Base-by-base conservation (phyloP, 1,284 basidiomycete genomes). In the Pseudozyma thailandica region DNA sequence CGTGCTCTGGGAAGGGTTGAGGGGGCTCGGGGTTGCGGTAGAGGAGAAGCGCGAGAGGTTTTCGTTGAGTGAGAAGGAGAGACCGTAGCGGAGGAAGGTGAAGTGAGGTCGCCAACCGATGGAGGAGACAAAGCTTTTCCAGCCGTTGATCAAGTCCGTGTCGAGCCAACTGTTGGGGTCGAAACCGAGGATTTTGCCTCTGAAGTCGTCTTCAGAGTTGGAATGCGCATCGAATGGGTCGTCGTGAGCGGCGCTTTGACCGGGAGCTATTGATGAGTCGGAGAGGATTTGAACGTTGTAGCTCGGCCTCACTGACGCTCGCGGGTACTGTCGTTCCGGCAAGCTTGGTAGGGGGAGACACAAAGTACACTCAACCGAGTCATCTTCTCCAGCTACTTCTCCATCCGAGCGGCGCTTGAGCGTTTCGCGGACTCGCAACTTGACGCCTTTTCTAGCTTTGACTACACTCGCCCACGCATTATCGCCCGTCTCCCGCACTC, bases 391-490 rank as follows among this genome's bases (percentile, higher is more conserved):
- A 26, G 37, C 23, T 8, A 31, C 21, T 26, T 31, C 26, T 3
- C 10, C 20, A 25, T 41, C 16, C 13, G 6, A 31, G 5, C 30
- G 28, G 4, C 28, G 26, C 3, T 31, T 45, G 4, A 58, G 20
- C 16, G 50, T 47, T 35, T 72, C 70, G 0, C 41, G 18, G 6
- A 68, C 60, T 1, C 64, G 43, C 25, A 72, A 33, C 28, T 68
- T 62, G 42, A 72, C 60, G 0, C 60, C 59, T 6, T 43, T 39
- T 0, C 70, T 41, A 3, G 55, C 59, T 27, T 68, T 68, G 30
- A 72, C 63, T 8, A 72, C 70, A 20, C 52, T 56, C 13, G 63
- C 60, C 70, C 70, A 72, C 0, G 70, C 70, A 45, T 72, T 72
- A 50, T 72, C 64, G 53, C 64, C 64, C 43, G 60, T 72, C 48